Evolutionary conservation across 768 basidiomycete genomes (phyloP), one percentile per base, ranked within the genome.

Genomic region (Saitozyma podzolica): DNA sequence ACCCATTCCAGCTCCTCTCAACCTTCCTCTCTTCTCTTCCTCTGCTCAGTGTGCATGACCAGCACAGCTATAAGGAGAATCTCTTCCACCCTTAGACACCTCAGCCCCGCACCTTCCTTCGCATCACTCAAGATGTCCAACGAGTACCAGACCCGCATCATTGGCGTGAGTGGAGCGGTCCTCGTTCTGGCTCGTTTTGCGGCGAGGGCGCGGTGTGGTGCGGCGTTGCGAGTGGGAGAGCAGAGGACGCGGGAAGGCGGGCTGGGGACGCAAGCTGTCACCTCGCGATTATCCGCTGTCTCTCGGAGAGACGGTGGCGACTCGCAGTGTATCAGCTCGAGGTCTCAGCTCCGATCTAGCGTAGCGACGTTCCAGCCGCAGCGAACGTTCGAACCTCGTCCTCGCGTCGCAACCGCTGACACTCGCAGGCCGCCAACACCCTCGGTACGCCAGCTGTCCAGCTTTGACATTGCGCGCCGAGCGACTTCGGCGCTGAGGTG

Each of bases 341-440:
- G 29, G 29, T 5, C 29, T 29, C 29, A 29, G 29, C 29, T 29
- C 29, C 29, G 29, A 2, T 29, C 5, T 29, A 5, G 29, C 29
- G 29, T 29, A 29, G 29, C 29, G 5, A 29, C 29, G 29, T 29
- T 29, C 29, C 29, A 29, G 29, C 29, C 29, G 29, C 29, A 29
- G 5, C 29, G 29, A 29, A 29, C 29, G 29, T 29, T 29, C 29
- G 29, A 29, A 29, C 29, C 29, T 29, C 29, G 29, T 29, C 29
- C 29, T 29, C 29, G 29, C 29, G 29, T 29, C 29, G 29, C 5
- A 29, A 5, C 29, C 29, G 29, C 29, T 29, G 29, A 29, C 29
- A 45, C 13, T 42, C 13, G 6, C 54, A 78, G 79, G 89, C 94
- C 58, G 83, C 91, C 74, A 90, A 98, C 85, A 97, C 95, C 61